Conservation (phyloP, 371 early-diverging fungal species). For the Syncephalastrum monosporum region DNA sequence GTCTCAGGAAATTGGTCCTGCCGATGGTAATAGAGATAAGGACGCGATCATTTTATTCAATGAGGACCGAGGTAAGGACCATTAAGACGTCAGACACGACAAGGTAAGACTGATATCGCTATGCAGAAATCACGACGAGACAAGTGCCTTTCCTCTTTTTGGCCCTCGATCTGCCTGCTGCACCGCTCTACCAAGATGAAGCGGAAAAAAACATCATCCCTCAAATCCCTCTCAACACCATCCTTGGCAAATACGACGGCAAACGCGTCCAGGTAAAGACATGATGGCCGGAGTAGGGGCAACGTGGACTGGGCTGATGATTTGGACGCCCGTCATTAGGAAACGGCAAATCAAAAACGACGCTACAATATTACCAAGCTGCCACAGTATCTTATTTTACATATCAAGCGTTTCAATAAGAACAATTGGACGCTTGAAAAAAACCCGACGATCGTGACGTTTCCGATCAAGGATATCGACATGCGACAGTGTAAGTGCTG, state of each 20-base stretch:
- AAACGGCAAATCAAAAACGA: constrained; percentile 63
- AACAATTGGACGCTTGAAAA: constrained; percentile 88
- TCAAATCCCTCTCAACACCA: constrained; percentile 76
- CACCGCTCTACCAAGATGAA: constrained; percentile 92
- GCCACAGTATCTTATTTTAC: constrained; percentile 88
- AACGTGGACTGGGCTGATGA: no score
- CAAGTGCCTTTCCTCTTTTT: constrained; percentile 82
- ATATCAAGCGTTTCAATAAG: constrained; percentile 90
- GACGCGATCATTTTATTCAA: constrained; percentile 42
- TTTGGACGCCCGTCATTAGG: constrained; percentile 35
- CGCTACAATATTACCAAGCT: constrained; percentile 73
- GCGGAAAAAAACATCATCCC: constrained; percentile 89
- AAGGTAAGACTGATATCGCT: neutral
- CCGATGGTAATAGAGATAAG: constrained; percentile 30
- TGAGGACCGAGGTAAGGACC: constrained; percentile 34
- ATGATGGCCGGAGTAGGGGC: neutral
- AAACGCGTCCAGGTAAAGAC: constrained; percentile 59
- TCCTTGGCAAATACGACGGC: constrained; percentile 90
- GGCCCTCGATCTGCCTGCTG: constrained; percentile 89
- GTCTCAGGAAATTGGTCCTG: constrained; percentile 56
- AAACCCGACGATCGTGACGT: constrained; percentile 98
- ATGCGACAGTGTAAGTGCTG: constrained; percentile 67
- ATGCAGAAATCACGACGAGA: constrained; percentile 48
- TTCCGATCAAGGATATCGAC: constrained; percentile 83
- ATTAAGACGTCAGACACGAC: neutral